Percentiles rank a stretch among this genome's conserved stretches.
These are phyloP conservation scores for Penicillium olsonii DNA, from an alignment of 2,329 filamentous ascomycete genomes.

Conservation along the genomic window DNA sequence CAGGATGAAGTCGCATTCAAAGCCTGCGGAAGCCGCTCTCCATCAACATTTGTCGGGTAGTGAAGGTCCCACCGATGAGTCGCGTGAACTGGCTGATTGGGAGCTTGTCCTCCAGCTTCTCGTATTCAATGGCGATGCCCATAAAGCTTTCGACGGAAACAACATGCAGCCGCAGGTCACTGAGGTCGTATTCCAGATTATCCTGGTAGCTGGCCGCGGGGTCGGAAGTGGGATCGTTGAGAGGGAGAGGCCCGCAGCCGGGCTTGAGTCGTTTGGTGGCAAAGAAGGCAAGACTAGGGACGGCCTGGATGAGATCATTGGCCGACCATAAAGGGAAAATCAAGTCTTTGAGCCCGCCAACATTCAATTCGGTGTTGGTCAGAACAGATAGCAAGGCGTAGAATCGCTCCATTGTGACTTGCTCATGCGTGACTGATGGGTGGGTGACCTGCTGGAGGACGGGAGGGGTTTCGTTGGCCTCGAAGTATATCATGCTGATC, in stretches of 20 bases:
- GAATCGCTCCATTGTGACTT: slow-evolving; percentile 25
- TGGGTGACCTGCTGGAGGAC: slow-evolving; percentile 21
- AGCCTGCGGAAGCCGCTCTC: too few species aligned
- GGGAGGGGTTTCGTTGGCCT: slow-evolving; percentile 30
- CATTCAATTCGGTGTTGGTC: slow-evolving; percentile 23
- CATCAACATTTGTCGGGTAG: too few species aligned
- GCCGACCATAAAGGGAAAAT: slow-evolving; percentile 34
- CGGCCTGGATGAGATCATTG: slow-evolving; percentile 33
- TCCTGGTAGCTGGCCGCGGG: slow-evolving; percentile 27
- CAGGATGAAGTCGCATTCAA: too few species aligned
- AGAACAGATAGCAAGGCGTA: slow-evolving; percentile 29
- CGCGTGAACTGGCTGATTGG: slow-evolving; percentile 27
- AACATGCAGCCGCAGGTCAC: slow-evolving; percentile 29
- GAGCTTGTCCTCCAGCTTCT: slow-evolving; percentile 29
- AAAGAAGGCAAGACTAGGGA: slow-evolving; percentile 36
- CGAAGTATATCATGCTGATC: slow-evolving; percentile 38
- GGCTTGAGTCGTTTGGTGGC: slow-evolving; percentile 30
- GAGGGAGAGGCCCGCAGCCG: slow-evolving; percentile 25
- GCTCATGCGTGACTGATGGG: slow-evolving; percentile 15
- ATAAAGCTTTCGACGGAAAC: slow-evolving; percentile 34
- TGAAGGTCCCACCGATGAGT: slow-evolving; percentile 33
- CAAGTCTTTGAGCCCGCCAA: slow-evolving; percentile 29
- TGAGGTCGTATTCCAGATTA: slow-evolving; percentile 38
- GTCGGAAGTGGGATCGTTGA: slow-evolving; percentile 22
- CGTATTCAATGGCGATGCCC: slow-evolving; percentile 41